Base-by-base conservation (phyloP, 495 filamentous ascomycete species). In the Penicillium ochrochloron region DNA sequence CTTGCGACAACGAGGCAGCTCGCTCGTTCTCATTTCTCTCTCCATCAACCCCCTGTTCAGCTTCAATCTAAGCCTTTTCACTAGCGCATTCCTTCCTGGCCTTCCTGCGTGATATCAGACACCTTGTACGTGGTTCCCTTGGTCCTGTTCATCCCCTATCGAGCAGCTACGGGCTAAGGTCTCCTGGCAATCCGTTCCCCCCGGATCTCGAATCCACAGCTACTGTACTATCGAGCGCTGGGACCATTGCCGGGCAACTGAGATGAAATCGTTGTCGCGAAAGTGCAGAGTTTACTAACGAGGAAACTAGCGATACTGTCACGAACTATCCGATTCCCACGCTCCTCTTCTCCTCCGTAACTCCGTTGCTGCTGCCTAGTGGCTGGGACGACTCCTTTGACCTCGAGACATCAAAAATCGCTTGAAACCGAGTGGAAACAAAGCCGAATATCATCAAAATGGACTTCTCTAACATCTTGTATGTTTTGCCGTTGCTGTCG, bases 401-500 rank as follows among this genome's bases (percentile, higher is more conserved):
- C 58, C 65, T 55, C 55, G 53, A 60, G 56, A 65, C 55, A 37
- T 63, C 42, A 23, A 66, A 56, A 35, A 68, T 66, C 62, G 19
- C 54, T 61, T 55, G 33, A 39, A 50, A 31, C 35, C 35, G 15
- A 42, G 31, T 39, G 19, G 52, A 42, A 57, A 34, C 31, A 9
- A 53, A 56, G 37, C 23, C 9, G 42, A 52, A 65, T 12, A 35
- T 41, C 55, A 53, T 59, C 69, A 76, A 63, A 69, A 85, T 86
- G 83, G 83, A 86, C 68, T 79, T 83, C 74, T 84, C 83, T 31
- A 84, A 86, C 72, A 84, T 86, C 70, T 85, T 86, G 83, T 86
- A 80, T 70, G 83, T 78, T 51, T 44, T 15, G 50, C 19, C 51
- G n/a, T 48, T 14, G 15, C 17, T 25, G n/a, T 5, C 27, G 9